Base-by-base conservation (phyloP, 1,284 basidiomycete genomes). In the Cryptococcus amylolentus region DNA sequence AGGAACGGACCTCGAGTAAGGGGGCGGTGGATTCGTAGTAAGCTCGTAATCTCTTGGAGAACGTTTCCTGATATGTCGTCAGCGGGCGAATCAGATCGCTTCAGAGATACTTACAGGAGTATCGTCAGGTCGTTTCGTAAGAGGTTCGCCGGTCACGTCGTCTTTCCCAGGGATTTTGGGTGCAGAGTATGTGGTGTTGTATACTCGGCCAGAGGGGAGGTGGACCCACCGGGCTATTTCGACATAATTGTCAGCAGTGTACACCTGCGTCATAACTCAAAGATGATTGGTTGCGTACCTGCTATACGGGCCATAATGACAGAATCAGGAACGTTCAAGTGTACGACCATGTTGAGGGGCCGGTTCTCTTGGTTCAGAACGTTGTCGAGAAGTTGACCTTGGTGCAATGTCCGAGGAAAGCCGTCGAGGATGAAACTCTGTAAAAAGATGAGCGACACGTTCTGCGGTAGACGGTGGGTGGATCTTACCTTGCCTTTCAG, bases 1-100 rank as follows among this genome's bases (percentile, higher is more conserved):
- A 61, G n/a, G 38, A 3, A 61, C 71, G 58, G 50, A 73, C 73
- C 61, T 76, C 80, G 27, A 97, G 80, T 45, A 98, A 81, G 8
- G 94, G 92, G 5, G 89, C 87, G 0, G 94, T 97, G 23, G 87
- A 85, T n/a, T 83, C 80, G 71, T 96, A 93, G 77, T 93, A 98
- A 53, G 87, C 84, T 52, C 82, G 77, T 27, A 97, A 80, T 16
- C 93, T 86, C 52, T 87, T 88, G 39, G 85, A 81, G 74, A 95
- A 96, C 26, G 86, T 84, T 76, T 89, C 89, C 90, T 91, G 41
- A 35, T 47, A 38, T 31, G 8, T 13, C 40, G 38, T 41, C 14
- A 35, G 31, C 10, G 10, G 31, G 20, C n/a, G 8, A 42, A 42
- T 42, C 20, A 42, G 20, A 42, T 14, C 7, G 16, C n/a, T 8